Evolutionary conservation across 129 eudicot species (phyloP).

Genomic region (Pseudognaphalium luteoalbum): DNA sequence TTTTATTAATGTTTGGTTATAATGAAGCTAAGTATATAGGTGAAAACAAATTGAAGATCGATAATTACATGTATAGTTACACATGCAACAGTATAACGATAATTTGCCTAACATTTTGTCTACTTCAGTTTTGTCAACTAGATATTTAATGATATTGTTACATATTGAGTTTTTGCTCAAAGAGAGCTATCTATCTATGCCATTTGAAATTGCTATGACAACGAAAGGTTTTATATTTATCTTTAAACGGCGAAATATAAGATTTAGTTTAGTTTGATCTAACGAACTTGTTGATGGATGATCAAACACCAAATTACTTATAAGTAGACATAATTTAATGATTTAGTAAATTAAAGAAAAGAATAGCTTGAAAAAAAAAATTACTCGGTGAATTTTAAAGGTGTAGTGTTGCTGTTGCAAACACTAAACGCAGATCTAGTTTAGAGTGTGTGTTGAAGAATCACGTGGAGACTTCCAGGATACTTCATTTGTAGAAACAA

Average conservation of each 20-base stretch:
- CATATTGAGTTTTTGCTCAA: not conserved
- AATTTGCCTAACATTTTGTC: constrained; percentile 26
- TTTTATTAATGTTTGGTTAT: not conserved
- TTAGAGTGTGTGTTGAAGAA: not conserved
- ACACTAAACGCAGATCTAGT: constrained; percentile 10
- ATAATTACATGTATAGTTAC: constrained; percentile 16
- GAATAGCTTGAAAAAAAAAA: not conserved
- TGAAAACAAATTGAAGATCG: not conserved
- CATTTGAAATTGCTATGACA: not conserved
- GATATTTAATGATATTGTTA: not conserved
- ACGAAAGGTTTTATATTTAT: not conserved
- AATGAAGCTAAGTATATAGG: not conserved
- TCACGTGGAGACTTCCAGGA: constrained; percentile 23
- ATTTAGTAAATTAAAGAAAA: not conserved
- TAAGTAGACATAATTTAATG: not conserved
- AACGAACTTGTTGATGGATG: not conserved
- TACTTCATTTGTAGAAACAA: constrained; percentile 19
- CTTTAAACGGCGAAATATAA: not conserved
- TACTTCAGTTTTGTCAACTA: constrained; percentile 11
- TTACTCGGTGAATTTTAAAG: not conserved
- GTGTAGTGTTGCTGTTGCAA: not conserved
- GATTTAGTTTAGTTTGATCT: not conserved
- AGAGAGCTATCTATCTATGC: not conserved
- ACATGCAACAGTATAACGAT: not conserved
- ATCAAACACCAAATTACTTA: not conserved